These are phyloP conservation scores for Anthracocystis panici-leucophaei DNA, from an alignment of 1,284 basidiomycete genomes.

Conservation along the genomic window DNA sequence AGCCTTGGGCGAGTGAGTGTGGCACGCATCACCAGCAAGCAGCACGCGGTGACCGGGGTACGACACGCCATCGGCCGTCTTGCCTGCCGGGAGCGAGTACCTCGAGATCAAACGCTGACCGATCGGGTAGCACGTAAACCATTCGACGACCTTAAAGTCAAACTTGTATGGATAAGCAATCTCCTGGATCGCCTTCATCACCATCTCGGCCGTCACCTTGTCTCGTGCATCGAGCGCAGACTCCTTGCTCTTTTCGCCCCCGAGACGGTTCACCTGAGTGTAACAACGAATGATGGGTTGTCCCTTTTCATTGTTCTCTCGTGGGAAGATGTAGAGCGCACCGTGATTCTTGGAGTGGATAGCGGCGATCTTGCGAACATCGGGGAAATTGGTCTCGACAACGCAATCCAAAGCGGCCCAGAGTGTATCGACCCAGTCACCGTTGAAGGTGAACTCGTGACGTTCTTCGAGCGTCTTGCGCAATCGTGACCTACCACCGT, in stretches of 20 bases:
- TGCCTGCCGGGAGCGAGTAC: constrained; percentile 58
- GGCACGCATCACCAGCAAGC: constrained; percentile 71
- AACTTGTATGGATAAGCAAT: constrained; percentile 71
- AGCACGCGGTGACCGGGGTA: constrained; percentile 68
- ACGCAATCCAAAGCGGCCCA: constrained; percentile 67
- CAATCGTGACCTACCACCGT: constrained; percentile 69
- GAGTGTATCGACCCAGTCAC: constrained; percentile 67
- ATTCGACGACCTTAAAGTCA: constrained; percentile 69
- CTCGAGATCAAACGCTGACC: constrained; percentile 59
- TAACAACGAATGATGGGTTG: constrained; percentile 69
- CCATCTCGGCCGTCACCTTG: constrained; percentile 69
- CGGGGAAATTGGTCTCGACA: constrained; percentile 66
- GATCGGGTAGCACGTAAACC: constrained; percentile 71
- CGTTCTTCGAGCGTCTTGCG: constrained; percentile 65
- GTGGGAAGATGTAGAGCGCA: constrained; percentile 69
- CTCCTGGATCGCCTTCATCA: constrained; percentile 69
- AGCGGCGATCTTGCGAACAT: constrained; percentile 66
- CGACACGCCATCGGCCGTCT: constrained; percentile 18
- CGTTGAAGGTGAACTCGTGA: constrained; percentile 58
- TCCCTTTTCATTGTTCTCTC: constrained; percentile 68
- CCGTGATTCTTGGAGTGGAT: constrained; percentile 66
- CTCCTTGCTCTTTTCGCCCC: constrained; percentile 60
- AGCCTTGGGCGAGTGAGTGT: constrained; percentile 71
- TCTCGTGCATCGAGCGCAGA: constrained; percentile 57
- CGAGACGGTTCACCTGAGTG: constrained; percentile 68